Conservation (phyloP, 2,329 filamentous ascomycete genomes). For the Orbilia javanica region DNA sequence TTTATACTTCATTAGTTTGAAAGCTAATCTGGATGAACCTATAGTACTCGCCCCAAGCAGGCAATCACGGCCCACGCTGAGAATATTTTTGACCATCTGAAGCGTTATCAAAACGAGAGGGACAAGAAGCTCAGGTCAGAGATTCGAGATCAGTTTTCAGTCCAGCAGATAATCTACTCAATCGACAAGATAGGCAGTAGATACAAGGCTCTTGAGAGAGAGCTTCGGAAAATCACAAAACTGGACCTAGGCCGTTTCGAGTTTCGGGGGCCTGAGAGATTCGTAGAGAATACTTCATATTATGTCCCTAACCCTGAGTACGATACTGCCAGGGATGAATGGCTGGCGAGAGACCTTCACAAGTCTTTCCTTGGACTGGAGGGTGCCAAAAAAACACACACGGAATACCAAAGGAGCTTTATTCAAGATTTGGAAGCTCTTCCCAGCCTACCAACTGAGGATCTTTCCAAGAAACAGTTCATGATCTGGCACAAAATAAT, state of each 20-base stretch:
- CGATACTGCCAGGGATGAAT: too few relatives aligned
- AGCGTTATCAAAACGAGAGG: neutral
- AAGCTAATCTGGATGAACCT: too few relatives aligned
- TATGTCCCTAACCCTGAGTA: too few relatives aligned
- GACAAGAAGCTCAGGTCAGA: neutral
- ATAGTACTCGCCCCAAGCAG: neutral
- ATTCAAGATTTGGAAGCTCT: neutral
- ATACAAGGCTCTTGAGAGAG: neutral
- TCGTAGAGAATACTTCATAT: too few relatives aligned
- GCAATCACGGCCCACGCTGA: neutral
- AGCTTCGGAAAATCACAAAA: neutral
- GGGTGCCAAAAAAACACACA: too few relatives aligned
- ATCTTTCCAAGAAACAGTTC: neutral
- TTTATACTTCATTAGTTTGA: too few relatives aligned
- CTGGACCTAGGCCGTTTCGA: neutral
- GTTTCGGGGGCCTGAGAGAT: too few relatives aligned
- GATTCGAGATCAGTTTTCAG: neutral
- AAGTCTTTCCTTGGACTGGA: too few relatives aligned
- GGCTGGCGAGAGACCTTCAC: too few relatives aligned
- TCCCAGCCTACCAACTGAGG: neutral
- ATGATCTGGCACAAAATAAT: conserved; percentile 1
- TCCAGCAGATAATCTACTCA: neutral
- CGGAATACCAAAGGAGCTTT: neutral
- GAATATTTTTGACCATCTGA: conserved; percentile 10
- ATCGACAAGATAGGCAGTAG: neutral